Conservation (phyloP, 148 eudicot genomes). For the Rhododendron molle region DNA sequence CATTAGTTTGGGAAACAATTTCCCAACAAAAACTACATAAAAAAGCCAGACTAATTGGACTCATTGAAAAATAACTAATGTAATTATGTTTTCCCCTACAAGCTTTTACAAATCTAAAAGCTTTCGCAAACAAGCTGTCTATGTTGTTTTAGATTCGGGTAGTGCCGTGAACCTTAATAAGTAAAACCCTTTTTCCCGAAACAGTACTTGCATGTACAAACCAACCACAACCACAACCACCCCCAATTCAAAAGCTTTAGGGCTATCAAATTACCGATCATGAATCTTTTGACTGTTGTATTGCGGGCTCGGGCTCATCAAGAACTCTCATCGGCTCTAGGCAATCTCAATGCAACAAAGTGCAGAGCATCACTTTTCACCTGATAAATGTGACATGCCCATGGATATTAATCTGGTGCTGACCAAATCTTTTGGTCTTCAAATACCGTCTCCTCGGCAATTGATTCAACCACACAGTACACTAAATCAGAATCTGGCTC, state of each 20-base stretch:
- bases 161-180: background rate
- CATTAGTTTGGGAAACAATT: too few relatives aligned
- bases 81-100: too few relatives aligned
- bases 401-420: conserved; percentile 79
- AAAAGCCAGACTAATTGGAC: too few relatives aligned
- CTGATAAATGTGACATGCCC: conserved; percentile 93
- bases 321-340: conserved; percentile 55
- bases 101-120: background rate
- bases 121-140: too few relatives aligned
- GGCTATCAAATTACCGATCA: background rate
- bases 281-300: conserved; percentile 19
- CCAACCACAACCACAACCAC: background rate
- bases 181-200: background rate
- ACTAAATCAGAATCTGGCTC: too few relatives aligned
- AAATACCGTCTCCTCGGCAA: conserved; percentile 63
- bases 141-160: too few relatives aligned
- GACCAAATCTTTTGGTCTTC: conserved; percentile 88
- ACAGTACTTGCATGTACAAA: background rate
- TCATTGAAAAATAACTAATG: too few relatives aligned
- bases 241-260: background rate
- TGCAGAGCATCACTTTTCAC: conserved; percentile 81
- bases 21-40: too few relatives aligned
- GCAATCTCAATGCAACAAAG: conserved; percentile 71
- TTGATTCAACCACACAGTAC: conserved; percentile 64
- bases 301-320: conserved; percentile 28